Evolutionary conservation across 768 basidiomycete species (phyloP), one percentile per base, ranked within the genome.

Genomic region (Leucocoprinus birnbaumii): DNA sequence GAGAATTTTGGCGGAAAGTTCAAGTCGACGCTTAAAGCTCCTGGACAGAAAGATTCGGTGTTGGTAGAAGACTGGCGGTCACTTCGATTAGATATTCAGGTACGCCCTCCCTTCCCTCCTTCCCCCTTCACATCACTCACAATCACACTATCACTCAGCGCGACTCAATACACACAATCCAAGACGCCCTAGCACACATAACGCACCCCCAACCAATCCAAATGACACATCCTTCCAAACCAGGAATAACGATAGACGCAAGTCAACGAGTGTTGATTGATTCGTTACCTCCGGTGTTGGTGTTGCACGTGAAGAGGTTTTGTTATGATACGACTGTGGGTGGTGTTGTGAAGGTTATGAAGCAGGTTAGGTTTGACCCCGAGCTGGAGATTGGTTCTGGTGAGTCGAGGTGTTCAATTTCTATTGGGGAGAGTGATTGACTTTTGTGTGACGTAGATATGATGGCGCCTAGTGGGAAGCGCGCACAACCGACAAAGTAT

Each of bases 301-400:
- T 96, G 24, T 74, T 97, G n/a, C 94, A 97, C 64, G 77, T 97
- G 65, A 97, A 98, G 70, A 73, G 95, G 38, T 98, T 98, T 74
- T 76, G 85, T 48, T 98, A 94, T 66, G 94, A 95, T 63, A 80
- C 82, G 3, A 73, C 71, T 13, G 83, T 83, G 0, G 82, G 82
- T 11, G 90, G 87, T 24, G 91, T 92, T 2, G 87, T 89, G 47
- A 99, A 99, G 72, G 83, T 89, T 38, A 82, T 80, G 49, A 98
- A 97, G 71, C 83, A 85, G 55, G 80, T 98, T 1, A 73, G 75
- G 22, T 95, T 94, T 72, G 80, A 80, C 21, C 79, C 87, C 1
- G 89, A 91, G 67, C 66, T 99, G 58, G 85, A 89, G 46, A 76
- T 99, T 55, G 85, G 85, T 6, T 65, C 75, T 51, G 87, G 89